phyloP scores from a whole-genome alignment of 345 rosid genomes.

The Lenwebbia sp. region DNA sequence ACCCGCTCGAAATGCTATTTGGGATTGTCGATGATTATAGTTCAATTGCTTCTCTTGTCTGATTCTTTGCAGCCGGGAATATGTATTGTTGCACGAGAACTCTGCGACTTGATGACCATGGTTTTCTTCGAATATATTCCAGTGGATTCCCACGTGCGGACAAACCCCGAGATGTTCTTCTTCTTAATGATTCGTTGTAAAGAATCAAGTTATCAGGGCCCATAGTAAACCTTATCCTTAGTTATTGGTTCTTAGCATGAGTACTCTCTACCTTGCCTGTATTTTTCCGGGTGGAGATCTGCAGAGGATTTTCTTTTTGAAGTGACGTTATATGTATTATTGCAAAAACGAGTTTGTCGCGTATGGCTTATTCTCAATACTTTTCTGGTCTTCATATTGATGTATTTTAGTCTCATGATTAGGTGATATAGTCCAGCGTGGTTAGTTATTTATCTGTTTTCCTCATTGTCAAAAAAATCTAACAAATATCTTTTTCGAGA shows the following conservation, averaged over 20 bases:
- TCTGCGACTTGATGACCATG: conserved; percentile 21
- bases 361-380: background rate
- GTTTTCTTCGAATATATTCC: background rate
- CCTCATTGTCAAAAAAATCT: background rate
- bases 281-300: background rate
- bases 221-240: background rate
- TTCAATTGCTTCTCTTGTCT: background rate
- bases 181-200: background rate
- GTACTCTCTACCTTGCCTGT: background rate
- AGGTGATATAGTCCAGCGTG: background rate
- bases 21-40: background rate
- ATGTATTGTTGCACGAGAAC: conserved; percentile 73
- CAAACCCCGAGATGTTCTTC: background rate
- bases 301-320: background rate
- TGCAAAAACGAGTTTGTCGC: background rate
- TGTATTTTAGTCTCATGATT: background rate
- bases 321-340: background rate
- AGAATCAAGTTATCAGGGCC: background rate
- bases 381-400: background rate
- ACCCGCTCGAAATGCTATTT: background rate
- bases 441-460: background rate
- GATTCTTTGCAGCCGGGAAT: conserved; percentile 64
- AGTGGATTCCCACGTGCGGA: background rate
- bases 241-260: background rate
- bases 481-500: too few relatives aligned